Conservation (phyloP, 805 yeast genomes). For the Candida taoyuanica region DNA sequence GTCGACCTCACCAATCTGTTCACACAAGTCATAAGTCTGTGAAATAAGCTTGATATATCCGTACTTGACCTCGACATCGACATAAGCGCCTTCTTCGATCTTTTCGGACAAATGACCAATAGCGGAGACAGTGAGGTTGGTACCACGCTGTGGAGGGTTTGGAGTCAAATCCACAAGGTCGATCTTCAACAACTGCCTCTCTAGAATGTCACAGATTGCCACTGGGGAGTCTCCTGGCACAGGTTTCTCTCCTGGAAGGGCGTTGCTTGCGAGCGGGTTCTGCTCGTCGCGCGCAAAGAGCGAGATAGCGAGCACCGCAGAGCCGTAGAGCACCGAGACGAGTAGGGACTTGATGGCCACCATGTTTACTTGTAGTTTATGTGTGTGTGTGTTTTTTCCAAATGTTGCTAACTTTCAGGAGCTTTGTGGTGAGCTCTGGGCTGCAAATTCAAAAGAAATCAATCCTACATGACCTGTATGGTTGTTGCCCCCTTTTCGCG, state of each 20-base stretch:
- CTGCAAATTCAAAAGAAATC: no score
- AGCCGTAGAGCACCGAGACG: constrained; percentile 6
- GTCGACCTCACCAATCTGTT: constrained; percentile 77
- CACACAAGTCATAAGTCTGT: constrained; percentile 92
- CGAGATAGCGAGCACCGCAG: constrained; percentile 9
- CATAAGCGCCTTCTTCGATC: constrained; percentile 83
- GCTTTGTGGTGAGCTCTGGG: no score
- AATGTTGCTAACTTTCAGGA: background rate
- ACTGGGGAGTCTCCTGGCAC: constrained; percentile 92
- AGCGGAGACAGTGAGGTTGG: constrained; percentile 75
- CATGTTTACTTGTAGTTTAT: constrained; percentile 2
- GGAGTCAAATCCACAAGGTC: constrained; percentile 61
- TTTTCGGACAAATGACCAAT: constrained; percentile 52
- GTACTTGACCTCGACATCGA: constrained; percentile 87
- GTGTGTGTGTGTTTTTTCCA: background rate
- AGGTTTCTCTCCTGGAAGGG: constrained; percentile 49
- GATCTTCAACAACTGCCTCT: constrained; percentile 60
- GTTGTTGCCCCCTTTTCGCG: no score
- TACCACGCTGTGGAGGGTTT: constrained; percentile 87
- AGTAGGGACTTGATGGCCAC: constrained; percentile 12
- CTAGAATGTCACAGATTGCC: constrained; percentile 62
- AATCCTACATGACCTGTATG: no score
- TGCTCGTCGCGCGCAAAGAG: constrained; percentile 22
- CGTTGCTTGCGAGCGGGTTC: constrained; percentile 13
- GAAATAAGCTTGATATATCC: constrained; percentile 87